phyloP scores from a whole-genome alignment of 2,329 filamentous ascomycete species.

The Claviceps sp. region DNA sequence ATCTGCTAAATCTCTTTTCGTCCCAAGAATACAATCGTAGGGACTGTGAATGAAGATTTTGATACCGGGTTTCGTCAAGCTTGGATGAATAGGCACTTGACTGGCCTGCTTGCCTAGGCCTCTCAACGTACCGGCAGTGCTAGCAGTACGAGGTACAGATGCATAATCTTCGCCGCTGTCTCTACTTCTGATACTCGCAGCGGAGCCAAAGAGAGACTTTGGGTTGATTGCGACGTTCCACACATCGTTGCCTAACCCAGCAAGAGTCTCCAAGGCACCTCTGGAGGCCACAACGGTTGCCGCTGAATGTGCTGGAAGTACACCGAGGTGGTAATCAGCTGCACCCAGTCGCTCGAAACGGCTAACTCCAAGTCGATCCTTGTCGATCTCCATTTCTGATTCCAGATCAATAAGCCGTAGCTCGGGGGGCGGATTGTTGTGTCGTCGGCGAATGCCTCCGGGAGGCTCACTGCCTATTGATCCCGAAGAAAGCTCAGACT shows the following conservation, averaged over 20 bases:
- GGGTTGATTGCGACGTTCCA: constrained; percentile 89
- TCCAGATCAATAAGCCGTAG: constrained; percentile 80
- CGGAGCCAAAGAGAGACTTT: constrained; percentile 73
- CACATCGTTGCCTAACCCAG: constrained; percentile 59
- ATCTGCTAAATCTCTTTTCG: constrained; percentile 74
- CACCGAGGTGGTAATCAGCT: constrained; percentile 80
- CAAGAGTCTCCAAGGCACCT: constrained; percentile 65
- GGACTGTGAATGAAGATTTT: constrained; percentile 93
- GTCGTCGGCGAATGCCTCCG: constrained; percentile 54
- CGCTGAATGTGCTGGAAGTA: constrained; percentile 61
- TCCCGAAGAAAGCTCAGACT: constrained; percentile 28
- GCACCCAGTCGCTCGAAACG: constrained; percentile 77
- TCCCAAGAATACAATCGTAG: constrained; percentile 88
- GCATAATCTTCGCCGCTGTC: constrained; percentile 44
- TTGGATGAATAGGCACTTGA: constrained; percentile 33
- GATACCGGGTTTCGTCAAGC: constrained; percentile 40
- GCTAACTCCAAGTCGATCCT: constrained; percentile 73
- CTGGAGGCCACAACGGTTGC: constrained; percentile 49
- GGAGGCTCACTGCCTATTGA: constrained; percentile 44
- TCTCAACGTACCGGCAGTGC: constrained; percentile 18
- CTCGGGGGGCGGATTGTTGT: constrained; percentile 76
- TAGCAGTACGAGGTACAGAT: constrained; percentile 32
- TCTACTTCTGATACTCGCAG: constrained; percentile 57
- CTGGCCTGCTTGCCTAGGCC: constrained; percentile 11
- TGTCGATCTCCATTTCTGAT: constrained; percentile 76